Evolutionary conservation across 108 stramenopile genomes (phyloP).

Genomic region (Thalassiosira profunda): DNA sequence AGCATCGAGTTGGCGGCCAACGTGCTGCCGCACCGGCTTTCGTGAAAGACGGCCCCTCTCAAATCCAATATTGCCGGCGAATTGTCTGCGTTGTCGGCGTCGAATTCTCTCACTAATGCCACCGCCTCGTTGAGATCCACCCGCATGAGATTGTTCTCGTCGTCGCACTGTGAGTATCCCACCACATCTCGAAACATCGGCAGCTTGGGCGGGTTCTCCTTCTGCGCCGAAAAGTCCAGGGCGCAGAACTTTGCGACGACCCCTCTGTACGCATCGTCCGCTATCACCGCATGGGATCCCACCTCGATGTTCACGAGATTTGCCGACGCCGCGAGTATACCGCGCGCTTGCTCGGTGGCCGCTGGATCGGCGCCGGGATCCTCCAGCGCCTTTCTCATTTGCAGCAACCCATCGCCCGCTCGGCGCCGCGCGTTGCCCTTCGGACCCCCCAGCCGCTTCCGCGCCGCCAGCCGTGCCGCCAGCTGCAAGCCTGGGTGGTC

Average conservation of each 20-base stretch:
- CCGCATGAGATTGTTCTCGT: slow-evolving; percentile 17
- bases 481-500: neutral
- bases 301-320: slow-evolving; percentile 30
- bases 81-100: slow-evolving; percentile 17
- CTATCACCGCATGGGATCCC: neutral
- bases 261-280: slow-evolving; percentile 28
- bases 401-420: neutral
- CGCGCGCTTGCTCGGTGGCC: slow-evolving; percentile 6
- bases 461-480: neutral
- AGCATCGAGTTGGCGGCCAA: slow-evolving; percentile 95
- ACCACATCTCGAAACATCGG: slow-evolving; percentile 88
- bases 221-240: slow-evolving; percentile 32
- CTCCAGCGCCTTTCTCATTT: slow-evolving; percentile 26
- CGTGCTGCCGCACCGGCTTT: slow-evolving; percentile 93
- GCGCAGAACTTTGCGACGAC: slow-evolving; percentile 32
- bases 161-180: slow-evolving; percentile 41
- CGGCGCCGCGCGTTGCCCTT: neutral
- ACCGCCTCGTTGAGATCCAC: slow-evolving; percentile 67
- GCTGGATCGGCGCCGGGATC: slow-evolving; percentile 18
- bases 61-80: slow-evolving; percentile 54
- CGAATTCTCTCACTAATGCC: slow-evolving; percentile 50
- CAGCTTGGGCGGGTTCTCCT: slow-evolving; percentile 27
- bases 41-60: slow-evolving; percentile 94
- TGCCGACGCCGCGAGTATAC: slow-evolving; percentile 18
- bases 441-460: neutral